Percentiles rank a stretch among this genome's conserved stretches.
phyloP scores from a whole-genome alignment of 805 yeast species.

The Yarrowia sp. region DNA sequence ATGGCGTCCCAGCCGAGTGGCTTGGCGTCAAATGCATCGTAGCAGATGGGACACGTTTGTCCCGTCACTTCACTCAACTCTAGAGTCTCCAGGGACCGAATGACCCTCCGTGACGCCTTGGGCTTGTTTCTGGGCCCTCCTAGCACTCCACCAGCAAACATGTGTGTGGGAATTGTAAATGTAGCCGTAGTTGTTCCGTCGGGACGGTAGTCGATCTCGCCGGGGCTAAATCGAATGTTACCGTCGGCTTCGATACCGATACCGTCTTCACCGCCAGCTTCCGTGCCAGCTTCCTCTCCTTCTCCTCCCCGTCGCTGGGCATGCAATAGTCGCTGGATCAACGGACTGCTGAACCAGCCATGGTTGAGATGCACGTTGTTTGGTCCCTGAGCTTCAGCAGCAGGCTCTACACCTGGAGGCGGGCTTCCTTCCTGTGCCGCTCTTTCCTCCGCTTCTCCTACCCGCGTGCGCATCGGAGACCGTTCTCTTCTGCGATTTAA shows the following conservation, averaged over 20 bases:
- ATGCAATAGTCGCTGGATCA: constrained; percentile 14
- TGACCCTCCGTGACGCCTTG: not conserved
- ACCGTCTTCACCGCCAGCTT: not conserved
- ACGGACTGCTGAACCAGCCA: not conserved
- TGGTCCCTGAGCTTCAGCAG: too few relatives aligned
- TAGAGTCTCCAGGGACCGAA: constrained; percentile 7
- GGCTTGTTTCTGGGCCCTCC: constrained; percentile 6
- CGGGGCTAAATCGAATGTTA: not conserved
- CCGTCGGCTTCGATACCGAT: not conserved
- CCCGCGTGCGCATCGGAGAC: not conserved
- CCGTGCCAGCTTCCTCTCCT: not conserved
- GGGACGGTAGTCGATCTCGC: not conserved
- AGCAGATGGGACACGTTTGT: constrained; percentile 11
- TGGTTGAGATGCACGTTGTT: constrained; percentile 1
- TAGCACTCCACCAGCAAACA: not conserved
- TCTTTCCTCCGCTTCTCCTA: not conserved
- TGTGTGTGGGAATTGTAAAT: constrained; percentile 5
- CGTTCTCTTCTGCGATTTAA: not conserved
- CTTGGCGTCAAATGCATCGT: constrained; percentile 13
- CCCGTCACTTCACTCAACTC: not conserved
- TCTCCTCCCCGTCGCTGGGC: not conserved
- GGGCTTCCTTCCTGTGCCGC: not conserved
- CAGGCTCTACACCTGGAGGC: not conserved
- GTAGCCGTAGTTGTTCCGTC: constrained; percentile 17
- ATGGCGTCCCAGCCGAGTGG: constrained; percentile 24